These are phyloP conservation scores for Hibiscus trionum DNA, from an alignment of 345 rosid genomes.

Conservation along the genomic window DNA sequence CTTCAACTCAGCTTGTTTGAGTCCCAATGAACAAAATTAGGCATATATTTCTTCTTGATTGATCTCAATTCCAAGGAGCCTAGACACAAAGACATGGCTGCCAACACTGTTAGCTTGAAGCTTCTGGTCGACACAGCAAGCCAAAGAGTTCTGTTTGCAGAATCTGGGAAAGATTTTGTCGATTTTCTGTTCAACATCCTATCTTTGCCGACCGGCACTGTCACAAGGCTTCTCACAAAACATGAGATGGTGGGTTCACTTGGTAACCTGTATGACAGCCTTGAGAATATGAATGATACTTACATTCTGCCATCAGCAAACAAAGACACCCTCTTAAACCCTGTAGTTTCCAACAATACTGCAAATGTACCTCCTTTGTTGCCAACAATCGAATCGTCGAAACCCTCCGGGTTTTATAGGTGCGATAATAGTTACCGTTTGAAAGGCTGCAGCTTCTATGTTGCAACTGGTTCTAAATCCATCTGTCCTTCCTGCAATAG, in stretches of 20 bases:
- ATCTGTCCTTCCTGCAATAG: neutral
- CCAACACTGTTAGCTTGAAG: neutral
- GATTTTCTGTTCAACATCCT: neutral
- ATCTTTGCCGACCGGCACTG: neutral
- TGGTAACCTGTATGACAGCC: neutral
- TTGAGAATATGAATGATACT: neutral
- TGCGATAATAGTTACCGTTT: neutral
- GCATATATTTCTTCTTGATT: too few relatives aligned
- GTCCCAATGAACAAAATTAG: too few relatives aligned
- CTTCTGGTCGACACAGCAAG: neutral
- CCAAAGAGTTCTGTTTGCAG: conserved; percentile 4
- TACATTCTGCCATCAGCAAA: neutral
- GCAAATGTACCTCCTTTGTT: neutral
- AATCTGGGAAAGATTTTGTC: neutral
- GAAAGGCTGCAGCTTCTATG: neutral
- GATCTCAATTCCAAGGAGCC: neutral
- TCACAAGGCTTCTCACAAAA: neutral
- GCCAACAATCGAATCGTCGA: neutral
- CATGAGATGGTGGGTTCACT: neutral
- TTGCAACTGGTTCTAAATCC: neutral
- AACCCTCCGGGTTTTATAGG: neutral
- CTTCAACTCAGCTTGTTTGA: neutral
- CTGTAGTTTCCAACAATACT: neutral
- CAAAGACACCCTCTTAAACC: conserved; percentile 3
- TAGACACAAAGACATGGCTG: neutral